Percentiles rank a stretch among this genome's conserved stretches.
Conservation (phyloP, 495 filamentous ascomycete genomes). For the Penicillium daleae region DNA sequence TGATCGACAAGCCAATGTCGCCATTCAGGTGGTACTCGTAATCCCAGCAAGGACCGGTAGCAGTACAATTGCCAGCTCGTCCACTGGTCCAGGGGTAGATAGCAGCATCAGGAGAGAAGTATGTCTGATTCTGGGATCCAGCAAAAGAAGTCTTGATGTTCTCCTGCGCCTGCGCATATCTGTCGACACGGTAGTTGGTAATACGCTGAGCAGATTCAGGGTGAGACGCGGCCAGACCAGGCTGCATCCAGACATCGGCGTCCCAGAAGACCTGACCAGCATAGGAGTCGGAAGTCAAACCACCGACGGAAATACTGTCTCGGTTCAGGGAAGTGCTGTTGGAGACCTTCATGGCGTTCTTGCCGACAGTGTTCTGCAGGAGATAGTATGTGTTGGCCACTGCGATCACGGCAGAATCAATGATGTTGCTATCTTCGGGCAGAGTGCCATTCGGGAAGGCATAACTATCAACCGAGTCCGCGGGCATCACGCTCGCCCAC, state of each 20-base stretch:
- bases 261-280: conserved; percentile 69
- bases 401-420: conserved; percentile 64
- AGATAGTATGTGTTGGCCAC: conserved; percentile 72
- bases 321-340: conserved; percentile 49
- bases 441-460: conserved; percentile 62
- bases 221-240: conserved; percentile 61
- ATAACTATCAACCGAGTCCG: conserved; percentile 66
- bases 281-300: conserved; percentile 65
- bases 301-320: conserved; percentile 64
- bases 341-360: conserved; percentile 49
- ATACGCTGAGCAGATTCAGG: conserved; percentile 61
- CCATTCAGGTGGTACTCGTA: conserved; percentile 66
- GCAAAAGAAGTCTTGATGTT: conserved; percentile 51
- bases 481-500: conserved; percentile 57
- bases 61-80: conserved; percentile 68
- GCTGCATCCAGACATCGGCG: conserved; percentile 70
- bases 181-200: conserved; percentile 59
- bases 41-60: conserved; percentile 67
- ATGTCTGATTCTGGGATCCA: conserved; percentile 57
- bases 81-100: conserved; percentile 67
- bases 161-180: conserved; percentile 55
- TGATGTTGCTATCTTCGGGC: conserved; percentile 60
- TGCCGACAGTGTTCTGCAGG: conserved; percentile 66
- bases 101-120: conserved; percentile 55
- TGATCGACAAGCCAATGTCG: conserved; percentile 68